Evolutionary conservation across 2,329 filamentous ascomycete genomes (phyloP).

Genomic region (Falciphora oryzae): DNA sequence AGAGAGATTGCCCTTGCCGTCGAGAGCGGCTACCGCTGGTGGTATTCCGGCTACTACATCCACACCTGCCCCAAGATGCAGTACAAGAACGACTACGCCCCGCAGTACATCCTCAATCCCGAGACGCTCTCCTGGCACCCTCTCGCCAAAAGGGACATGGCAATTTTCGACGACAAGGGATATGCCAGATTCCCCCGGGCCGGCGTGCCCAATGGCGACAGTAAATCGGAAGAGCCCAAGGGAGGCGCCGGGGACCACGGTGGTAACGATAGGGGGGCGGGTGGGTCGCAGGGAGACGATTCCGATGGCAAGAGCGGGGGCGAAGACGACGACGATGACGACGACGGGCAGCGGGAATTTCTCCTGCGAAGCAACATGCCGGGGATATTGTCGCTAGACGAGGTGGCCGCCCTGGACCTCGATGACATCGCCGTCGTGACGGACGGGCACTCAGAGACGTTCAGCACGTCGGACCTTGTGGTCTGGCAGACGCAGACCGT

Average conservation of each 20-base stretch:
- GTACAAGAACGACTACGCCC: conserved; percentile 76
- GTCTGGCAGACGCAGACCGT: conserved; percentile 53
- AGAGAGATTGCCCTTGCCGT: conserved; percentile 65
- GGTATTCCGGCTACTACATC: conserved; percentile 80
- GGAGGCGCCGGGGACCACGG: conserved; percentile 19
- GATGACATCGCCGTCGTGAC: conserved; percentile 53
- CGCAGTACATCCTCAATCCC: conserved; percentile 69
- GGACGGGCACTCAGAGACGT: conserved; percentile 28
- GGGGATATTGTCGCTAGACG: conserved; percentile 51
- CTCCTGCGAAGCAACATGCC: conserved; percentile 62
- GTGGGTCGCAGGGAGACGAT: conserved; percentile 4
- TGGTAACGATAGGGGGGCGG: not conserved
- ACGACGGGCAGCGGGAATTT: conserved; percentile 22
- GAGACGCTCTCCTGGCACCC: conserved; percentile 57
- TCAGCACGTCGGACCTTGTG: conserved; percentile 45
- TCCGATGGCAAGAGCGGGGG: conserved; percentile 15
- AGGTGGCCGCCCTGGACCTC: conserved; percentile 51
- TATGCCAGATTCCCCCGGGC: conserved; percentile 40
- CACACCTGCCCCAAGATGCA: conserved; percentile 76
- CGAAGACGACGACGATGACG: conserved; percentile 16
- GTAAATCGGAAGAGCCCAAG: not conserved
- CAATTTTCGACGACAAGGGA: conserved; percentile 44
- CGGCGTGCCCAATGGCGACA: not conserved
- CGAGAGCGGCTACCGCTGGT: conserved; percentile 66
- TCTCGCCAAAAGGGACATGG: conserved; percentile 46